Evolutionary conservation across 345 rosid species (phyloP), one percentile per base, ranked within the genome.

Genomic region (Corymbia maculata): DNA sequence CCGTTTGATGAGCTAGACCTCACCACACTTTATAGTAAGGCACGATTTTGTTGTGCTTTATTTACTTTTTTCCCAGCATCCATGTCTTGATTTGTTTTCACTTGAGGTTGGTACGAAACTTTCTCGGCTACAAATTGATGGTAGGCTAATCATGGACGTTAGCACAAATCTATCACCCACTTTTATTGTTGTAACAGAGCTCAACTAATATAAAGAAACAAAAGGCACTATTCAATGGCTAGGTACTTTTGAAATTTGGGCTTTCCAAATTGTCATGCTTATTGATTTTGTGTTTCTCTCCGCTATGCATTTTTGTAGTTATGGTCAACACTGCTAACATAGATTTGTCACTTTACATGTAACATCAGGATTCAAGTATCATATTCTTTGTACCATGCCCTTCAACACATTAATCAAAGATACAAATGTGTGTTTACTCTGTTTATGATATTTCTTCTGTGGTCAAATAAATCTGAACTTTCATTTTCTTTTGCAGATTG

Each of bases 1-100:
- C 99, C 99, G 52, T 97, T 97, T 92, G 99, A 97, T 90, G 99
- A 97, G 88, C 96, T 97, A 89, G 99, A 97, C 93, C 97, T 97
- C 90, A 95, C 98, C 75, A 96, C 99, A 44, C 89, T 97, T 91
- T 97, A 97, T 88, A 94, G 95, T 92, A 97, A 97, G 99, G 99
- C 95, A 96, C 68, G 96, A 68, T 70, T 89, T 51, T 86, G 68
- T 88, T 86, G 32, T 75, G 64, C 82, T n/a, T 79, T 80, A 90
- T 85, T 42, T 52, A 51, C 90, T 7, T 32, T 82, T 28, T 86
- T 80, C 47, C 88, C 49, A 79, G 49, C 50, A 45, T 79, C 45
- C 82, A 24, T 42, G 28, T 75, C 24, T 42, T 44, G 15, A 79
- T 44, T 86, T 87, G 30, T n/a, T 88, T 86, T 90, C 49, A 75